phyloP scores from a whole-genome alignment of 176 grass and related monocot genomes.

The Carex kokanica region DNA sequence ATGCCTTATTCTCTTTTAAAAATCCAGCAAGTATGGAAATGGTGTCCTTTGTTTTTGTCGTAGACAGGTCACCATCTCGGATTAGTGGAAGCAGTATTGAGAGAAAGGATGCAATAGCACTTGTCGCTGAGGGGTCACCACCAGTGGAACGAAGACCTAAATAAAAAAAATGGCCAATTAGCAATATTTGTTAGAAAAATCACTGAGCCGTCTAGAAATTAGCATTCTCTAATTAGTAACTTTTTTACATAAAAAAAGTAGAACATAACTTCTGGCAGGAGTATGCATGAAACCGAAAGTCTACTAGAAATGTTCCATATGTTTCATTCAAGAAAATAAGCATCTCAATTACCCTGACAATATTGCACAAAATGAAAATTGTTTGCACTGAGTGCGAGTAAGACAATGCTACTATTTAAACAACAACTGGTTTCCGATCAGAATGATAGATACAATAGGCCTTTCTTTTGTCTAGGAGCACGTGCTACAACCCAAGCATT shows the following conservation, averaged over 20 bases:
- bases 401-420: not conserved
- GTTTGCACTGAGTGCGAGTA: not conserved
- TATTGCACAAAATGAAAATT: not conserved
- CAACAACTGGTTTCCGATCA: not conserved
- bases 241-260: not conserved
- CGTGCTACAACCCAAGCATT: not conserved
- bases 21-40: constrained; percentile 45
- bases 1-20: constrained; percentile 31
- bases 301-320: not conserved
- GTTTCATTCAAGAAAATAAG: not conserved
- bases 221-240: not conserved
- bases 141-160: constrained; percentile 50
- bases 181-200: not conserved
- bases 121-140: constrained; percentile 46
- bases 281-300: not conserved
- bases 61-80: constrained; percentile 35
- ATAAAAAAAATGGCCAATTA: not conserved
- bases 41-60: constrained; percentile 38
- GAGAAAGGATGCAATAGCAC: constrained; percentile 72
- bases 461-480: not conserved
- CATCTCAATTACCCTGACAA: not conserved
- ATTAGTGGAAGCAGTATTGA: constrained; percentile 64
- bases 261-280: not conserved
- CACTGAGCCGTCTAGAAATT: not conserved
- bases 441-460: not conserved